Conservation (phyloP, 2,329 filamentous ascomycete species). For the Ceratocystis cacaofunesta region DNA sequence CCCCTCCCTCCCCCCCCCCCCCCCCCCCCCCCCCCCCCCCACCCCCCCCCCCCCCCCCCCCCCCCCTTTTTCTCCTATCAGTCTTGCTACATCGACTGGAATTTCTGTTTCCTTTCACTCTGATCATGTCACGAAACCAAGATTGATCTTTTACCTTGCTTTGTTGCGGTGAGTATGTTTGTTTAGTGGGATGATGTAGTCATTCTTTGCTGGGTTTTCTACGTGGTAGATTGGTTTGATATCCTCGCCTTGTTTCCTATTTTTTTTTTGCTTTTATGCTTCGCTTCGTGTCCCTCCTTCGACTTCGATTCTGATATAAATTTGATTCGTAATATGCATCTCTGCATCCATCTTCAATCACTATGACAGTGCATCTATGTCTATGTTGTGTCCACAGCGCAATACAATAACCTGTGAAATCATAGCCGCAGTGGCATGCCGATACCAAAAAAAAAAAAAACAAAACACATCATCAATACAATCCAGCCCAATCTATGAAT, state of each 20-base stretch:
- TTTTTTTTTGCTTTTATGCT: background rate
- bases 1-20: background rate
- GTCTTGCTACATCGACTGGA: background rate
- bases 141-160: background rate
- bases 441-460: background rate
- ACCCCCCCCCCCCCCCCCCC: background rate
- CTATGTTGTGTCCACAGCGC: background rate
- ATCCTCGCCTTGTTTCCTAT: background rate
- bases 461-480: background rate
- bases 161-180: constrained; percentile 4
- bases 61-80: background rate
- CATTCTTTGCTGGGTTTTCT: background rate
- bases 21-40: background rate
- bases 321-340: background rate
- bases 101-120: background rate
- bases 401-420: background rate
- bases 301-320: background rate
- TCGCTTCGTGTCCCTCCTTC: background rate
- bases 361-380: background rate
- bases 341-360: background rate
- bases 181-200: background rate
- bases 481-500: background rate
- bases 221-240: constrained; percentile 1
- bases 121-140: background rate
- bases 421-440: background rate